Conservation (phyloP, 495 filamentous ascomycete genomes). For the Xylaria scruposa region DNA sequence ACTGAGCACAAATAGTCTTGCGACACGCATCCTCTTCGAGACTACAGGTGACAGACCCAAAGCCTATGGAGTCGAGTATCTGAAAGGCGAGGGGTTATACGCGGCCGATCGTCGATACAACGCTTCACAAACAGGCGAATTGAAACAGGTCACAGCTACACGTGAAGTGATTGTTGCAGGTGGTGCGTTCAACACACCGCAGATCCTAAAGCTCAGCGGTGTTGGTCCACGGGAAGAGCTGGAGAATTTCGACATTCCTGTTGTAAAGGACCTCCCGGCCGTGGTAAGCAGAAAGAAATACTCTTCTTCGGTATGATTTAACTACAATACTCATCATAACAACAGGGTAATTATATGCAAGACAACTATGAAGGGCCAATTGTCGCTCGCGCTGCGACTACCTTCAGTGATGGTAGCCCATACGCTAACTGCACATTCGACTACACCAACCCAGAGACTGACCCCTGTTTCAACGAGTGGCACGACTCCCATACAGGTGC, state of each 20-base stretch:
- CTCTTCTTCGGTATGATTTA: not conserved
- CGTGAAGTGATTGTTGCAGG: conserved; percentile 60
- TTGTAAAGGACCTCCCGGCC: conserved; percentile 55
- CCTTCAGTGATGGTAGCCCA: not conserved
- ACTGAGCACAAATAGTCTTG: not conserved
- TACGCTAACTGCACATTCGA: conserved; percentile 20
- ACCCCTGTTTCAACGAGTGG: conserved; percentile 64
- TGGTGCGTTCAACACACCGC: conserved; percentile 66
- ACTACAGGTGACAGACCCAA: conserved; percentile 29
- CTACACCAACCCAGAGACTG: not conserved
- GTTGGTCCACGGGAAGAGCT: conserved; percentile 60
- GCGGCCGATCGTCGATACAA: conserved; percentile 48
- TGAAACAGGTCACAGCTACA: conserved; percentile 32
- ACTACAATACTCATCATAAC: not conserved
- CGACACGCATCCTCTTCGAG: not conserved
- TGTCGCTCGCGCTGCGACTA: conserved; percentile 28
- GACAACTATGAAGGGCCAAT: conserved; percentile 57
- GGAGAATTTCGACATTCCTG: conserved; percentile 52
- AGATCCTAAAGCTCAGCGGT: conserved; percentile 62
- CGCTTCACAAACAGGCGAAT: conserved; percentile 31
- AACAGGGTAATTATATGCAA: conserved; percentile 51
- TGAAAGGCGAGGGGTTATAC: conserved; percentile 47
- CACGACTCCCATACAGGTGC: conserved; percentile 33
- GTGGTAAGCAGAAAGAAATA: conserved; percentile 45
- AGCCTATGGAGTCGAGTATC: conserved; percentile 49